A percentile compares a stretch with the other conserved stretches of the same genome.
Conservation (phyloP, 1,284 basidiomycete species). For the Hemileia vastatrix region DNA sequence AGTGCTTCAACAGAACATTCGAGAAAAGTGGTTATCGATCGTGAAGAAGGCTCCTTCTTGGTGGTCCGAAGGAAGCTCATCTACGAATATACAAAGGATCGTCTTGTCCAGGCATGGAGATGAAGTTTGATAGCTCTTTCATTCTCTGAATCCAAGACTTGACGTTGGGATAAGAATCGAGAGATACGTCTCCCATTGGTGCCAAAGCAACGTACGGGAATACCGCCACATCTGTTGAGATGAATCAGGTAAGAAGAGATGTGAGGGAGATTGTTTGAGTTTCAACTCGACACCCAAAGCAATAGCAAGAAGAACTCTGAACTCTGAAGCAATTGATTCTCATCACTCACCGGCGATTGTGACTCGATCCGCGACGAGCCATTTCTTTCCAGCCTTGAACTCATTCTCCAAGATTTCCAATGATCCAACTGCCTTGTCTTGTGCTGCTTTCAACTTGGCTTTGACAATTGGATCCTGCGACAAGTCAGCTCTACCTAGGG, state of each 20-base stretch:
- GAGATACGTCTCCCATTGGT: constrained; percentile 13
- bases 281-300: not conserved
- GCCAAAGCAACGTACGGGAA: constrained; percentile 8
- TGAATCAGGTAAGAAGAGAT: not conserved
- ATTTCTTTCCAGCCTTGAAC: not conserved
- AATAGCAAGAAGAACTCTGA: not conserved
- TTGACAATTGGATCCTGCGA: not conserved
- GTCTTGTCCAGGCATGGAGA: constrained; percentile 13
- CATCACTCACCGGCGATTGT: not conserved
- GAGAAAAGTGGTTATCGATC: no score
- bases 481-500: not conserved
- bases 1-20: no score
- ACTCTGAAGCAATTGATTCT: not conserved
- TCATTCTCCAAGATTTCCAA: not conserved
- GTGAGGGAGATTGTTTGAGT: not conserved
- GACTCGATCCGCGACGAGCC: not conserved
- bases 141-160: constrained; percentile 8
- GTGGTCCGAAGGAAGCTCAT: no score
- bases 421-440: not conserved
- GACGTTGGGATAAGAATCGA: constrained; percentile 1
- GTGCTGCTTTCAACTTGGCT: not conserved
- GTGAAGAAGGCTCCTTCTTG: no score
- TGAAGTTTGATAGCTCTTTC: constrained; percentile 11
- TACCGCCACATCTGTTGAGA: not conserved
- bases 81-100: constrained; percentile 1